Evolutionary conservation across 2,329 filamentous ascomycete genomes (phyloP), one percentile per base, ranked within the genome.

Genomic region (Didymella segeticola): DNA sequence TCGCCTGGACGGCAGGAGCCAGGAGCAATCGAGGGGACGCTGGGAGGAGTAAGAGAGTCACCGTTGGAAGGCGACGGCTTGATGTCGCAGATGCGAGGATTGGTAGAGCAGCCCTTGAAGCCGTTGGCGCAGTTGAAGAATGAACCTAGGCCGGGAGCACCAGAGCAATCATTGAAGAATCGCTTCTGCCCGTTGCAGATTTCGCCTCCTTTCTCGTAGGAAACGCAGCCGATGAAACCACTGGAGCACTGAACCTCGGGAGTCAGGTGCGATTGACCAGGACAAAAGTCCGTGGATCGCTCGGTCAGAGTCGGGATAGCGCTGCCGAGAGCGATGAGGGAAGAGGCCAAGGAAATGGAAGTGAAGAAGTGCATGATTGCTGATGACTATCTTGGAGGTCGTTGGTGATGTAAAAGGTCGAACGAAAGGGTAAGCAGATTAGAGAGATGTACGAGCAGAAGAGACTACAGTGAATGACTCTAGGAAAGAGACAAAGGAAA

Each of bases 401-500:
- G 25, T 26, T 5, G 25, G 25, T 26, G 25, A 5, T 5, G 25
- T 26, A 10, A 26, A 10, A 26, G 25, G 17, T 33, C 2, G n/a
- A 36, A 6, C 17, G 5, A 19, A 17, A 15, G 15, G 11, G 15
- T 3, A 10, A 19, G 33, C 9, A 33, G n/a, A 36, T n/a, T 36
- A 11, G 17, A 20, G n/a, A 11, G 10, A 17, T 36, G 9, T 6
- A 19, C 8, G 33, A 36, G 10, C 10, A 17, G 19, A 9, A 36
- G 6, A 20, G 1, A 7, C 17, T n/a, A 17, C 10, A 36, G 10
- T 41, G 25, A 41, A 19, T 12, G 25, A 26, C 23, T 26, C 25
- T 27, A 29, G 38, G 25, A 41, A 41, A 41, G 23, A 19, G 38
- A 41, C 25, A n/a, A 39, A 39, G 38, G 25, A 29, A 41, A 41